Evolutionary conservation across 805 yeast genomes (phyloP).

Genomic region (Teunomyces cretensis): DNA sequence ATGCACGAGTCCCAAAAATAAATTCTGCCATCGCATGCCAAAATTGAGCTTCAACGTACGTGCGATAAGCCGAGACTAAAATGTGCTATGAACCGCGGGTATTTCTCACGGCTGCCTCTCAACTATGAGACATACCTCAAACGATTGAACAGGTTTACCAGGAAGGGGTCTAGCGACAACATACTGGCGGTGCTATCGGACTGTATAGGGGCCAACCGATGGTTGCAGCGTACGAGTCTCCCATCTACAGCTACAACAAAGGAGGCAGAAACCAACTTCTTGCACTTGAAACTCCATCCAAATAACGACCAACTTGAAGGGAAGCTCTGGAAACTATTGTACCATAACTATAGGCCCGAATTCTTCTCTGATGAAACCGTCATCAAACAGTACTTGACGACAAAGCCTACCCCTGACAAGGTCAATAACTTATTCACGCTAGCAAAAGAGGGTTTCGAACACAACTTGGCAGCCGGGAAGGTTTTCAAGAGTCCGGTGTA

Average conservation of each 20-base stretch:
- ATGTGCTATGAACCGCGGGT: conserved; percentile 1
- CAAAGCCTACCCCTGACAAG: conserved; percentile 12
- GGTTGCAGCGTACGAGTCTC: conserved; percentile 14
- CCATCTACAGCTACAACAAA: not conserved
- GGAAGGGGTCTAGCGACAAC: not conserved
- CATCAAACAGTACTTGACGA: conserved; percentile 17
- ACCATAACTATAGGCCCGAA: not conserved
- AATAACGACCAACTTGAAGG: conserved; percentile 4
- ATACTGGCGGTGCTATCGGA: conserved; percentile 14
- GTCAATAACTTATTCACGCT: not conserved
- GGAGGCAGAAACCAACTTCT: not conserved
- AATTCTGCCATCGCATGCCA: not conserved
- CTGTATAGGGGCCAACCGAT: conserved; percentile 23
- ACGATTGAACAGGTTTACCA: conserved; percentile 12
- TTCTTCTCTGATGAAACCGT: conserved; percentile 5
- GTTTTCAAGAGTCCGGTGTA: not conserved
- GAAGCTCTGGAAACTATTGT: conserved; percentile 5
- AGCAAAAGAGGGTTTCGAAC: not conserved
- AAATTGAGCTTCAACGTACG: not conserved
- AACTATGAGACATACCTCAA: conserved; percentile 25
- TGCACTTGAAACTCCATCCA: not conserved
- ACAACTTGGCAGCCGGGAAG: not conserved
- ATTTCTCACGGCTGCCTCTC: conserved; percentile 21
- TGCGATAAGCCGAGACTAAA: not conserved
- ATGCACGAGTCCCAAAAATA: not conserved